phyloP scores from a whole-genome alignment of 257 asterid species.

The Buddleja alternifolia region DNA sequence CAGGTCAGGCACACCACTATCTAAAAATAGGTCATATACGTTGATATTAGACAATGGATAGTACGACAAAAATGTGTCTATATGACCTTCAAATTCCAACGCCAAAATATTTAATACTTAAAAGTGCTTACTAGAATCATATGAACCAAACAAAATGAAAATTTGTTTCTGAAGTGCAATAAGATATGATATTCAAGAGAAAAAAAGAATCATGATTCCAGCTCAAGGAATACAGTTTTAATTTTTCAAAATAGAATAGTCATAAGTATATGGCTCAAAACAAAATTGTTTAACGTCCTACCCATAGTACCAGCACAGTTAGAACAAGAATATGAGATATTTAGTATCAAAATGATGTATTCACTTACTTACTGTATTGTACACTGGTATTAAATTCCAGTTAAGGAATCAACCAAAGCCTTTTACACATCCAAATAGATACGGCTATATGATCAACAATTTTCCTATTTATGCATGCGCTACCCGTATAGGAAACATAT shows the following conservation, averaged over 20 bases:
- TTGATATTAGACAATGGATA: neutral
- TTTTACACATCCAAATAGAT: conserved; percentile 7
- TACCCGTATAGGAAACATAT: neutral
- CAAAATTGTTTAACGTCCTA: neutral
- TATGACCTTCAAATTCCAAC: neutral
- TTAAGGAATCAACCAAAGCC: neutral
- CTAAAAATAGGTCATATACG: neutral
- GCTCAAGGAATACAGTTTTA: neutral
- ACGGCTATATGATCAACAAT: neutral
- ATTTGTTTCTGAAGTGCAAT: neutral
- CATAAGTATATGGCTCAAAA: neutral
- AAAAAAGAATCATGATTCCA: neutral
- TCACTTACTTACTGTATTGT: neutral
- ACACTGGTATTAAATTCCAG: neutral
- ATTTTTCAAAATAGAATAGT: neutral
- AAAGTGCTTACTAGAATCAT: neutral
- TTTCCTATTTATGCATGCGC: conserved; percentile 2
- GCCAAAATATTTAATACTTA: neutral
- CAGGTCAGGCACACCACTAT: neutral
- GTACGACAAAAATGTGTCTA: neutral
- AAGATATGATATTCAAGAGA: conserved; percentile 2
- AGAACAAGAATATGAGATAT: neutral
- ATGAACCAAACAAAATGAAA: neutral
- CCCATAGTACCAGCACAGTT: neutral
- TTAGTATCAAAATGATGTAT: neutral